phyloP scores from a whole-genome alignment of 306 rosid species.

The Echinosophora koreensis region DNA sequence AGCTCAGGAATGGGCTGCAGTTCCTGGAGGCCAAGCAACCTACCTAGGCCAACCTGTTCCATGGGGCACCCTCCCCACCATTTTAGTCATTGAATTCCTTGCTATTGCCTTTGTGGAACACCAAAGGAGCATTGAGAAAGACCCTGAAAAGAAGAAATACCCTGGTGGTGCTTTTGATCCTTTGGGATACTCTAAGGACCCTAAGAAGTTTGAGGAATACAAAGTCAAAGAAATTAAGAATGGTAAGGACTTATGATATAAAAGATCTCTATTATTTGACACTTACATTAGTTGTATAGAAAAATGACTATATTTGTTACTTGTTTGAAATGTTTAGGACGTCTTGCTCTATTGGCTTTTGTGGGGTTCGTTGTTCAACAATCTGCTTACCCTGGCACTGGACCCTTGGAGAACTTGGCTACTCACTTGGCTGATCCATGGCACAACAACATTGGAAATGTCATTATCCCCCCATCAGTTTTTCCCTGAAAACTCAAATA shows the following conservation, averaged over 20 bases:
- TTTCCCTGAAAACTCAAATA: conserved; percentile 45
- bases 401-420: conserved; percentile 98
- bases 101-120: conserved; percentile 95
- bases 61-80: conserved; percentile 97
- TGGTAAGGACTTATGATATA: conserved; percentile 51
- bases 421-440: conserved; percentile 99
- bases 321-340: conserved; percentile 58
- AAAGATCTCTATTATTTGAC: background rate
- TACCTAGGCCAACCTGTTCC: conserved; percentile 98
- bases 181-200: conserved; percentile 98
- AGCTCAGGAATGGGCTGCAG: conserved; percentile 97
- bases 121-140: conserved; percentile 98
- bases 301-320: background rate
- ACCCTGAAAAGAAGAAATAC: conserved; percentile 95
- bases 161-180: conserved; percentile 99
- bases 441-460: conserved; percentile 97
- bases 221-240: conserved; percentile 93
- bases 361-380: conserved; percentile 93
- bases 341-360: conserved; percentile 92
- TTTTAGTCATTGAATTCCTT: conserved; percentile 87
- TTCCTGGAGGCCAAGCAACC: conserved; percentile 95
- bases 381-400: conserved; percentile 97
- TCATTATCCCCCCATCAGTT: conserved; percentile 70
- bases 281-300: background rate
- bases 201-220: conserved; percentile 82